These are phyloP conservation scores for Verticillium klebahnii DNA, from an alignment of 2,329 filamentous ascomycete species.

Conservation along the genomic window DNA sequence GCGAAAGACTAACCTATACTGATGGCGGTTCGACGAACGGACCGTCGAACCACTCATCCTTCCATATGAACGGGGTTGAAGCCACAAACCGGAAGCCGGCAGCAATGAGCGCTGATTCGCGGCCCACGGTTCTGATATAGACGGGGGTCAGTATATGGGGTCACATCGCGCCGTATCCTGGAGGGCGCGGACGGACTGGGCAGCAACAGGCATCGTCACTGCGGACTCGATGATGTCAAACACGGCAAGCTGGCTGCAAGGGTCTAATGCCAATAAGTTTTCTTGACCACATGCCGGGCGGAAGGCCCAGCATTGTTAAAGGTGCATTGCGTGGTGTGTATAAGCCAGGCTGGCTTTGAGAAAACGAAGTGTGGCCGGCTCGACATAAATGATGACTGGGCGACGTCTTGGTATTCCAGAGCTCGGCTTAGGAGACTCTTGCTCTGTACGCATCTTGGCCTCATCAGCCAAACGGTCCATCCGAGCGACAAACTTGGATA, in stretches of 20 bases:
- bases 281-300: not conserved
- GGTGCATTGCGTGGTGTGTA: not conserved
- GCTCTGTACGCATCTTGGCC: no score
- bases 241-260: not conserved
- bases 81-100: not conserved
- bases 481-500: no score
- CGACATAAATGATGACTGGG: no score
- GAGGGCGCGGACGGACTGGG: not conserved
- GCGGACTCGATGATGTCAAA: not conserved
- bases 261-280: not conserved
- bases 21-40: not conserved
- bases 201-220: not conserved
- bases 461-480: no score
- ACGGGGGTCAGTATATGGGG: not conserved
- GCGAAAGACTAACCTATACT: not conserved
- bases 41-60: not conserved
- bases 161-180: not conserved
- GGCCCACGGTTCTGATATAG: not conserved
- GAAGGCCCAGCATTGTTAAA: not conserved
- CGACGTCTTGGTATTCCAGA: no score
- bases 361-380: no score
- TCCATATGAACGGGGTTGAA: not conserved
- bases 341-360: no score
- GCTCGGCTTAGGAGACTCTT: no score
- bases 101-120: not conserved